Evolutionary conservation across 1,139 yeast species (phyloP).

Genomic region (Kluyveromyces marxianus): DNA sequence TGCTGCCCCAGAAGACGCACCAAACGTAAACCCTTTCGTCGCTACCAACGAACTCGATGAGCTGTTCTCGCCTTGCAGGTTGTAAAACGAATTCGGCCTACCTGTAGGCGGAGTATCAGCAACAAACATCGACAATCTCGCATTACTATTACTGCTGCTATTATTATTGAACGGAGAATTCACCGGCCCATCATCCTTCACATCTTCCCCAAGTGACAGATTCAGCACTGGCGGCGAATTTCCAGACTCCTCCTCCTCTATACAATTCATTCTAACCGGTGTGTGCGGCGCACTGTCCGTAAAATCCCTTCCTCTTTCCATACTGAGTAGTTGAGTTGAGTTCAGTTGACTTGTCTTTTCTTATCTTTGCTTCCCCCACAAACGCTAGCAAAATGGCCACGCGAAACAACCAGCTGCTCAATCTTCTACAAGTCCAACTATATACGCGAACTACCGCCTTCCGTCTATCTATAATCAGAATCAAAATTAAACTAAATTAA

Average conservation of each 20-base stretch:
- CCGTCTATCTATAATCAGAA: too few relatives aligned
- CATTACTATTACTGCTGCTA: background rate
- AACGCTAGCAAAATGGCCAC: background rate
- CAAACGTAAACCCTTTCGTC: constrained; percentile 28
- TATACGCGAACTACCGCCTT: too few relatives aligned
- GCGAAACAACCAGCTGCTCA: background rate
- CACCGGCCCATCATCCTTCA: background rate
- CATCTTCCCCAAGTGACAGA: background rate
- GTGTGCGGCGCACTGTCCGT: constrained; percentile 1
- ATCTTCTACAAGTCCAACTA: too few relatives aligned
- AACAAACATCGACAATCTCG: background rate
- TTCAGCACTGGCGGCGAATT: background rate
- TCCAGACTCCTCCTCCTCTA: constrained; percentile 2
- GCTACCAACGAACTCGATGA: constrained; percentile 30
- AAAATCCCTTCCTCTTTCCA: background rate
- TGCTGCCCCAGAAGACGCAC: constrained; percentile 9
- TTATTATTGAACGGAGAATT: background rate
- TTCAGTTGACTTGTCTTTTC: background rate
- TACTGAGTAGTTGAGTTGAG: background rate
- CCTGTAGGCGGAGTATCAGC: constrained; percentile 4
- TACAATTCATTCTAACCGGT: constrained; percentile 2
- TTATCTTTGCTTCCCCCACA: background rate
- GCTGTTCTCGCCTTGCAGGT: constrained; percentile 23
- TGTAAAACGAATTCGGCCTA: constrained; percentile 18
- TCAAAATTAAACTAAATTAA: too few relatives aligned